Percentiles rank a stretch among this genome's conserved stretches.
Conservation (phyloP, 2,329 filamentous ascomycete genomes). For the Teratosphaeria nubilosa region DNA sequence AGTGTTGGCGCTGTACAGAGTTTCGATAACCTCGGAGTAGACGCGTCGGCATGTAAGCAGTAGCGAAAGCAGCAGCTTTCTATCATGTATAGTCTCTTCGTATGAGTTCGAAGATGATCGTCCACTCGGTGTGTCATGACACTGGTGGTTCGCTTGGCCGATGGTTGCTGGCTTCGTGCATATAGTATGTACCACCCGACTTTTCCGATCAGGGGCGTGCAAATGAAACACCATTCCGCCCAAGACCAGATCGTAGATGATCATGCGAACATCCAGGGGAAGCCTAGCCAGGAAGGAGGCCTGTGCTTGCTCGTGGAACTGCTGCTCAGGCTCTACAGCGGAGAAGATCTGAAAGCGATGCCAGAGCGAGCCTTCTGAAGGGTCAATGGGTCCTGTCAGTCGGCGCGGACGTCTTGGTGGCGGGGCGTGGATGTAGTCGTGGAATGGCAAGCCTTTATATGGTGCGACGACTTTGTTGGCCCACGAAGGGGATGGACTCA, state of each 20-base stretch:
- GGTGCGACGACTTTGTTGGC: conserved; percentile 21
- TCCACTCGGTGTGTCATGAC: conserved; percentile 11
- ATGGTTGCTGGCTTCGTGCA: conserved; percentile 18
- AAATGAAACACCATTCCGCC: conserved; percentile 21
- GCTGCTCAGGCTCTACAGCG: conserved; percentile 12
- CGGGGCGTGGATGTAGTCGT: conserved; percentile 18
- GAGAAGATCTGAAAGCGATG: conserved; percentile 15
- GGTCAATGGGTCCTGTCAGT: conserved; percentile 18
- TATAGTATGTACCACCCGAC: conserved; percentile 17
- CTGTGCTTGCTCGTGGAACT: conserved; percentile 14
- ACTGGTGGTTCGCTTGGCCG: conserved; percentile 15
- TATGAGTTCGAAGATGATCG: conserved; percentile 12
- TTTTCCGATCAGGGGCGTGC: conserved; percentile 13
- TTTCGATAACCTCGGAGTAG: conserved; percentile 22
- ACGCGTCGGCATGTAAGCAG: conserved; percentile 22
- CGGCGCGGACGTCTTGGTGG: conserved; percentile 18
- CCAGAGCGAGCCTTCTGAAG: conserved; percentile 16
- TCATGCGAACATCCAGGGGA: conserved; percentile 23
- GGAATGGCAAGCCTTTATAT: conserved; percentile 23
- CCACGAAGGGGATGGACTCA: conserved; percentile 24
- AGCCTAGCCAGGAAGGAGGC: conserved; percentile 17
- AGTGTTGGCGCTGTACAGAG: conserved; percentile 22
- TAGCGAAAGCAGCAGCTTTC: conserved; percentile 18
- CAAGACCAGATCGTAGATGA: conserved; percentile 25
- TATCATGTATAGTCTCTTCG: conserved; percentile 8